phyloP scores from a whole-genome alignment of 352 stramenopile genomes.

The Globisporangium megalacanthum region DNA sequence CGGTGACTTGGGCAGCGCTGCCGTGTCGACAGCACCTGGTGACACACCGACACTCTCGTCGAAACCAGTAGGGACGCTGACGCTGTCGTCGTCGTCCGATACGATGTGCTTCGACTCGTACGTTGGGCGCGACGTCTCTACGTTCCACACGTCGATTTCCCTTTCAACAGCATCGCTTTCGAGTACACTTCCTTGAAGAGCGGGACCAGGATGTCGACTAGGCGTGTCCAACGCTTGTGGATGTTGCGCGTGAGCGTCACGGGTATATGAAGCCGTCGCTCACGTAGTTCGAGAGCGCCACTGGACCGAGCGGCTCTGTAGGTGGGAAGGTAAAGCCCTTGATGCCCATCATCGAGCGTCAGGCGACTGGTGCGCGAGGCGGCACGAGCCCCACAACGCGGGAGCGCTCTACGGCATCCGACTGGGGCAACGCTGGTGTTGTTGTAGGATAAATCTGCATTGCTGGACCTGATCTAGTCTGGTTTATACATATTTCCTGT shows the following conservation, averaged over 20 bases:
- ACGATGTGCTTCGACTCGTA: conserved; percentile 63
- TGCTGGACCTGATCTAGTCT: too few relatives aligned
- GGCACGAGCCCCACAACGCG: too few relatives aligned
- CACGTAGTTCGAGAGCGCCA: conserved; percentile 95
- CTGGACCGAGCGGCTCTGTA: conserved; percentile 50
- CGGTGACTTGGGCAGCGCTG: conserved; percentile 74
- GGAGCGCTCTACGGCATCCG: too few relatives aligned
- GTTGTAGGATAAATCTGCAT: too few relatives aligned
- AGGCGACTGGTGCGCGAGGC: too few relatives aligned
- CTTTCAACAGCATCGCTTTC: conserved; percentile 60
- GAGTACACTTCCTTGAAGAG: conserved; percentile 84
- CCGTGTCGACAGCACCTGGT: conserved; percentile 13
- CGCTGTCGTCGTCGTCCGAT: conserved; percentile 15
- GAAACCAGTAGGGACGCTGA: too few relatives aligned
- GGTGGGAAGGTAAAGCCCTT: conserved; percentile 87
- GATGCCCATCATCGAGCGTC: conserved; percentile 95
- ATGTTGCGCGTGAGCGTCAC: conserved; percentile 98
- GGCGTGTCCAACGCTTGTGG: conserved; percentile 86
- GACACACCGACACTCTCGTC: conserved; percentile 6
- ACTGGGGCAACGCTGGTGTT: too few relatives aligned
- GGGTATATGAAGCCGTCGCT: conserved; percentile 98
- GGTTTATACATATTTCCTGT: too few relatives aligned
- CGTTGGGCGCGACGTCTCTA: conserved; percentile 66
- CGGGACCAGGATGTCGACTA: conserved; percentile 85
- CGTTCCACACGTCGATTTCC: conserved; percentile 71